Base-by-base conservation (phyloP, 2,329 filamentous ascomycete species). In the Dothidotthia symphoricarpi region DNA sequence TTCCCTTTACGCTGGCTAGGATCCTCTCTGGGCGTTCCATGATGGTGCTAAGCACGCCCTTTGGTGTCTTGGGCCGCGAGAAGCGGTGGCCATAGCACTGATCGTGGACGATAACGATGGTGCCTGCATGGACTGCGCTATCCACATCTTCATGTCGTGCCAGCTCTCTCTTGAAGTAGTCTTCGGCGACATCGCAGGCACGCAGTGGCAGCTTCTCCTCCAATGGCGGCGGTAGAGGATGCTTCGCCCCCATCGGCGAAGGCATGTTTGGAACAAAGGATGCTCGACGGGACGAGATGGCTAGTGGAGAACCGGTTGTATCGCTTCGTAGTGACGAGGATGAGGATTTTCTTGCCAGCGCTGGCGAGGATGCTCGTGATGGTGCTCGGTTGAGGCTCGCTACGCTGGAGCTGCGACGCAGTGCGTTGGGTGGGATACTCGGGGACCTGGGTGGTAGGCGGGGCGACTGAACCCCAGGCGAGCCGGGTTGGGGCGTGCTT, bases 31-130 rank as follows among this genome's bases (percentile, higher is more conserved):
- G 93, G 9, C 93, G 78, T 69, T 98, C 93, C 32, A 98, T 90
- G 49, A 98, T 95, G 39, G 83, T 86, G 55, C 74, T 81, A 1
- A 97, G 75, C 12, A 78, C 77, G 29, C 73, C 76, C 55, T 85
- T 85, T 15, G 81, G 84, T 1, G 88, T 85, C 53, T 86, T 83
- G 3, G 88, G 88, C 29, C 93, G 79, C 9, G 90, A 88, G 66
- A 83, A 98, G 15, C 89, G 83, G 69, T 98, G 93, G 16, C 91
- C 90, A 63, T 97, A 98, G 68, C 91, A 95, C 36, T 86, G 83
- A 69, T 98, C 93, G 57, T 97, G 89, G 2, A 98, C 72, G 19
- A 98, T 77, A 31, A 97, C 89, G 4, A 94, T 69, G 0, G 88
- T 88, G 43, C 89, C 73, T 3, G 76, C 64, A 9, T 55, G 53